These are phyloP conservation scores for Senna siamea DNA, from an alignment of 306 rosid species.

Conservation along the genomic window DNA sequence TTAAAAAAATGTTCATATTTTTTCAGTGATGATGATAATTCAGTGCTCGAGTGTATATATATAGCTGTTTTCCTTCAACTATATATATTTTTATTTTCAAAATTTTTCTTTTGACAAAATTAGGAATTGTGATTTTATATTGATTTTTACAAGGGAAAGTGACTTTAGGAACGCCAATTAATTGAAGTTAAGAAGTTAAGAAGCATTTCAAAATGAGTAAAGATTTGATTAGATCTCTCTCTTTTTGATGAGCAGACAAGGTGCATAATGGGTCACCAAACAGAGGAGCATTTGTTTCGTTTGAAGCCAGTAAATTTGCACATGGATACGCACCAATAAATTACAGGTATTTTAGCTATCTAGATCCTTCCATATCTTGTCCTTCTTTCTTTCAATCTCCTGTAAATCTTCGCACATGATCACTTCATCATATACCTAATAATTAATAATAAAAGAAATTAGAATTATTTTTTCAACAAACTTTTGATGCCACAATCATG, in stretches of 20 bases:
- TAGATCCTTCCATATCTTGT: slow-evolving; percentile 4
- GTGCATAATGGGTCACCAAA: slow-evolving; percentile 16
- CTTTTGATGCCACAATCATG: not conserved
- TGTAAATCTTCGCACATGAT: slow-evolving; percentile 13
- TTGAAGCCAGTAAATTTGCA: slow-evolving; percentile 21
- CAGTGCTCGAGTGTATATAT: too few species aligned
- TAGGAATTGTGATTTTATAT: not conserved
- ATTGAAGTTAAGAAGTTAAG: not conserved
- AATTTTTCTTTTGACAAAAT: too few species aligned
- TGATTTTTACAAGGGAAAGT: not conserved
- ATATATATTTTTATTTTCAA: too few species aligned
- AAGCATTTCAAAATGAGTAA: not conserved
- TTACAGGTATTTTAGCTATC: not conserved
- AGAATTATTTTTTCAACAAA: not conserved
- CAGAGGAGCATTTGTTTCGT: slow-evolving; percentile 9
- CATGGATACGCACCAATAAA: slow-evolving; percentile 1
- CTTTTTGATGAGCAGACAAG: not conserved
- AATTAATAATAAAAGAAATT: not conserved
- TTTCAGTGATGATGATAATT: too few species aligned
- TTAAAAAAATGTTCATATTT: too few species aligned
- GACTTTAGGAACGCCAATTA: not conserved
- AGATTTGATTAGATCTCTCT: not conserved
- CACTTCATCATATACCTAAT: not conserved
- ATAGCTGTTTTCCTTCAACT: too few species aligned
- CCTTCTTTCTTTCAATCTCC: slow-evolving; percentile 12